phyloP scores from a whole-genome alignment of 192 early-diverging fungal genomes.

The Jimgerdemannia flammicorona region DNA sequence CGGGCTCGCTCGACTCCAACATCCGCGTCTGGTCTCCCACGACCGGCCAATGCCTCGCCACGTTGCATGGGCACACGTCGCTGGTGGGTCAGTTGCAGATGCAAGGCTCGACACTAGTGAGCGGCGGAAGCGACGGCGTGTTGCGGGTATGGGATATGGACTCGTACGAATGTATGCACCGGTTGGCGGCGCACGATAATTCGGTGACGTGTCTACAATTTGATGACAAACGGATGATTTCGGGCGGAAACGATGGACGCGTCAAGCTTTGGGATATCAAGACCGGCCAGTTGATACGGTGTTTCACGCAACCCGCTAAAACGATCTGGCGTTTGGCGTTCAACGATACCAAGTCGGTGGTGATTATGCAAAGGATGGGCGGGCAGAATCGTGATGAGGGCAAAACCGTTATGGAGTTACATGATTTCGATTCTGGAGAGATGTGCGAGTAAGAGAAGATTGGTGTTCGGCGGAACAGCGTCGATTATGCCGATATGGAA shows the following conservation, averaged over 20 bases:
- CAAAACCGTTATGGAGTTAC: slow-evolving; percentile 33
- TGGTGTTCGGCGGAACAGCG: neutral
- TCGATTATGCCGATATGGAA: no score
- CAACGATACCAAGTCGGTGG: slow-evolving; percentile 49
- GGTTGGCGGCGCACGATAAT: slow-evolving; percentile 67
- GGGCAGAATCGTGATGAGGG: slow-evolving; percentile 8
- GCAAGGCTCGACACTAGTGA: slow-evolving; percentile 67
- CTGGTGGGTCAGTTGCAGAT: slow-evolving; percentile 78
- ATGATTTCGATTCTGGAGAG: slow-evolving; percentile 30
- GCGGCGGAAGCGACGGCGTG: slow-evolving; percentile 89
- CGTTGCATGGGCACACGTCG: slow-evolving; percentile 86
- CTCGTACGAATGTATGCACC: slow-evolving; percentile 51
- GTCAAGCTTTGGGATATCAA: slow-evolving; percentile 94
- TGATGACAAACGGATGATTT: slow-evolving; percentile 88
- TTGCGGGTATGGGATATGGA: slow-evolving; percentile 88
- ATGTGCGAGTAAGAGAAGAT: slow-evolving; percentile 5
- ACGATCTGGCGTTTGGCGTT: slow-evolving; percentile 81
- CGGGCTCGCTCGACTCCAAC: slow-evolving; percentile 88
- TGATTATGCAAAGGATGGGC: slow-evolving; percentile 53
- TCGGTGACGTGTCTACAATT: slow-evolving; percentile 98
- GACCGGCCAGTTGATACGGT: slow-evolving; percentile 79
- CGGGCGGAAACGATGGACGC: slow-evolving; percentile 83
- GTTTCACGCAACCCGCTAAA: slow-evolving; percentile 72
- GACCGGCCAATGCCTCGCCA: slow-evolving; percentile 74
- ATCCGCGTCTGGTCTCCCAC: slow-evolving; percentile 89